Percentiles rank a stretch among this genome's conserved stretches.
Evolutionary conservation across 2,329 filamentous ascomycete genomes (phyloP).

Genomic region (Lachnellula occidentalis): DNA sequence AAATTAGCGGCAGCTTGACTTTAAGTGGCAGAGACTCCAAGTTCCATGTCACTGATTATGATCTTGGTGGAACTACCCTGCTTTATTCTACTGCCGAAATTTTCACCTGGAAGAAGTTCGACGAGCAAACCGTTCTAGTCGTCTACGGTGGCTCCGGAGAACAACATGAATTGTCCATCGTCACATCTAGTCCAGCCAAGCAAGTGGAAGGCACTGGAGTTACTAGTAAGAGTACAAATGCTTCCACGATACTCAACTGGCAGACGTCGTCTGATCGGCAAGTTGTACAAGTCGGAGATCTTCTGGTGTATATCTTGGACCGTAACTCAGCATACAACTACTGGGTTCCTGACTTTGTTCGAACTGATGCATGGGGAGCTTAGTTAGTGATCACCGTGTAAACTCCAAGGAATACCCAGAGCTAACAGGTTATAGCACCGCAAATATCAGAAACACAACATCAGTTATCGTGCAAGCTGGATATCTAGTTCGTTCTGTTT

Average conservation of each 20-base stretch:
- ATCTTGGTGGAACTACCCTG: constrained; percentile 51
- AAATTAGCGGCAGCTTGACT: constrained; percentile 49
- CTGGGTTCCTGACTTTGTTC: constrained; percentile 56
- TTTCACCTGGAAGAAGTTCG: constrained; percentile 63
- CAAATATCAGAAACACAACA: constrained; percentile 32
- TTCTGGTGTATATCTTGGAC: constrained; percentile 39
- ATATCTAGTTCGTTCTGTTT: constrained; percentile 58
- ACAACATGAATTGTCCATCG: constrained; percentile 55
- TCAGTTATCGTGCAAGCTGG: constrained; percentile 57
- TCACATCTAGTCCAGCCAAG: constrained; percentile 29
- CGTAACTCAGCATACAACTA: constrained; percentile 64
- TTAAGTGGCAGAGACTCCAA: constrained; percentile 61
- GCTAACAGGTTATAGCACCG: constrained; percentile 18
- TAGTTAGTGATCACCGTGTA: constrained; percentile 21
- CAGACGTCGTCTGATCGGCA: constrained; percentile 47
- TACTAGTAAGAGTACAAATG: constrained; percentile 35
- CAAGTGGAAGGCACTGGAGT: constrained; percentile 28
- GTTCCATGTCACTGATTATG: constrained; percentile 62
- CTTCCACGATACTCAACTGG: constrained; percentile 47
- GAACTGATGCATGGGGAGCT: constrained; percentile 31
- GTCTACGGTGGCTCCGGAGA: constrained; percentile 60
- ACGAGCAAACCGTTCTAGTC: constrained; percentile 52
- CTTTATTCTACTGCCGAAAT: constrained; percentile 67
- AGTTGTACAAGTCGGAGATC: constrained; percentile 42
- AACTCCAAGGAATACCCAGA: background rate